Evolutionary conservation across 148 eudicot genomes (phyloP).

Genomic region (Chenopodium quinoa): DNA sequence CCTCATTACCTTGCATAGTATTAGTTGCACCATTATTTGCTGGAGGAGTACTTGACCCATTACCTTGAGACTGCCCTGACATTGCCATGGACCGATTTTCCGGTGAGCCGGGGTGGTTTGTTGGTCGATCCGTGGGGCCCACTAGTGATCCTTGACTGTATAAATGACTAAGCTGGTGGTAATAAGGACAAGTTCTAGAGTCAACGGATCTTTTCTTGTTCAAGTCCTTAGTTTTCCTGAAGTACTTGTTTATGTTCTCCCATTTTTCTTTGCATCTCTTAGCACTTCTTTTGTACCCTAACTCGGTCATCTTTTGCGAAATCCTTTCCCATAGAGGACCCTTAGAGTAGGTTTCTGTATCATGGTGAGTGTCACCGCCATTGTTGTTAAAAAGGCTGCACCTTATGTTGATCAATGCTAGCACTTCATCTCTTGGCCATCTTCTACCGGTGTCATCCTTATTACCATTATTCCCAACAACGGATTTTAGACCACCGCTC

Average conservation of each 20-base stretch:
- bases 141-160: conserved; percentile 55
- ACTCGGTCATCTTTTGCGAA: conserved; percentile 64
- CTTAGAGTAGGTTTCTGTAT: conserved; percentile 31
- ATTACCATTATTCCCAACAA: conserved; percentile 3
- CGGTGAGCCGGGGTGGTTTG: conserved; percentile 21
- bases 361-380: conserved; percentile 3
- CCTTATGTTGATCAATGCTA: conserved; percentile 76
- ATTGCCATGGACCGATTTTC: conserved; percentile 10
- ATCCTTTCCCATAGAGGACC: conserved; percentile 93
- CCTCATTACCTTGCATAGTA: conserved; percentile 22
- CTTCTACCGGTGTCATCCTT: conserved; percentile 59
- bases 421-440: conserved; percentile 92
- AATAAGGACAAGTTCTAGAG: conserved; percentile 92
- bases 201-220: conserved; percentile 83
- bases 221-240: conserved; percentile 76
- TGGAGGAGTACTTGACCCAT: conserved; percentile 18
- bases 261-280: conserved; percentile 96
- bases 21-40: conserved; percentile 13
- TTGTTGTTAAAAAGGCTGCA: conserved; percentile 44
- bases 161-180: conserved; percentile 62
- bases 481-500: background rate
- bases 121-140: conserved; percentile 31
- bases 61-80: conserved; percentile 21
- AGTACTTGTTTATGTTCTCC: conserved; percentile 98
- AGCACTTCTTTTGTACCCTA: conserved; percentile 80